Evolutionary conservation across 2,329 filamentous ascomycete species (phyloP).

Genomic region (Talaromyces sp.): DNA sequence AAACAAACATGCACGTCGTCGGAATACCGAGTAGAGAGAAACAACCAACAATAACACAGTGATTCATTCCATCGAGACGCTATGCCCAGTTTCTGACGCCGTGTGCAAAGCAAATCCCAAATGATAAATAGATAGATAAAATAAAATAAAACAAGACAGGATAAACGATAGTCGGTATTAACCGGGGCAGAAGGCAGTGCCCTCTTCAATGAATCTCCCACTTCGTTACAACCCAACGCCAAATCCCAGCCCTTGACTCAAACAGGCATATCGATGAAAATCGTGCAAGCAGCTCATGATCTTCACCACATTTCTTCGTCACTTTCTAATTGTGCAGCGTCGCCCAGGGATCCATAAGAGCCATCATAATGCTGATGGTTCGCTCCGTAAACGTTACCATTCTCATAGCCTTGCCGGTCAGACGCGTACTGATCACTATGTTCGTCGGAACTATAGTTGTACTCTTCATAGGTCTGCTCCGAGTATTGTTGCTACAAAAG

Average conservation of each 20-base stretch:
- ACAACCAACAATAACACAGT: constrained; percentile 3
- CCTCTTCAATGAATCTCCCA: not conserved
- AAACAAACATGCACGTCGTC: not conserved
- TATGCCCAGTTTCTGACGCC: constrained; percentile 23
- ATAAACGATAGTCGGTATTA: not conserved
- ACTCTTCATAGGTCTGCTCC: constrained; percentile 51
- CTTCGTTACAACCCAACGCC: constrained; percentile 27
- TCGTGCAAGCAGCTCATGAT: constrained; percentile 22
- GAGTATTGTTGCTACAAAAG: constrained; percentile 36
- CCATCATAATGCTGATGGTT: constrained; percentile 36
- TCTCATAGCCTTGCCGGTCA: constrained; percentile 41
- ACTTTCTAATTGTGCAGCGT: constrained; percentile 43
- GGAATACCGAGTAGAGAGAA: not conserved
- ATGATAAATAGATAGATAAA: constrained; percentile 4
- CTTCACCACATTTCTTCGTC: constrained; percentile 52
- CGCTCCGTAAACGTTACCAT: constrained; percentile 36
- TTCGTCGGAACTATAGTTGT: constrained; percentile 51
- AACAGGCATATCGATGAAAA: not conserved
- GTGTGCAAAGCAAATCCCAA: constrained; percentile 17
- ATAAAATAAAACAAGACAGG: not conserved
- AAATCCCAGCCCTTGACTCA: not conserved
- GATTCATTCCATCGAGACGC: constrained; percentile 21
- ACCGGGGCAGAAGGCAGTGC: not conserved
- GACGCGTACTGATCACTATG: constrained; percentile 33
- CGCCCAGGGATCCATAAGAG: constrained; percentile 39